Evolutionary conservation across 768 basidiomycete genomes (phyloP).

Genomic region (Russula emetica): DNA sequence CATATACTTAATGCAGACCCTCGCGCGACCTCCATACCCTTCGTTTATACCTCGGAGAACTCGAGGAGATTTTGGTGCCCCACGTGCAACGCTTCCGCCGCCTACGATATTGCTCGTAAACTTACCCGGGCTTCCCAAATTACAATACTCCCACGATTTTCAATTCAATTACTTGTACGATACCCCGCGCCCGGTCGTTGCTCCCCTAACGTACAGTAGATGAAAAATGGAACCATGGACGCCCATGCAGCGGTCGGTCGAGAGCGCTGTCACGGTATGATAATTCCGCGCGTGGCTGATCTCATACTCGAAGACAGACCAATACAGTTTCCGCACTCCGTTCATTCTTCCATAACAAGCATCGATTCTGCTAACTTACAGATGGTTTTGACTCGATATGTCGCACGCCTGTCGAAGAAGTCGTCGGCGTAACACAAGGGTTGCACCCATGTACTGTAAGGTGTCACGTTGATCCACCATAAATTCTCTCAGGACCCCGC

Average conservation of each 20-base stretch:
- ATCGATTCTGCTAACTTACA: not conserved
- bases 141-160: constrained; percentile 1
- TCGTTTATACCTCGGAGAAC: constrained; percentile 3
- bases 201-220: not conserved
- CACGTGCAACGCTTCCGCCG: not conserved
- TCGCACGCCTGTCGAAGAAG: not conserved
- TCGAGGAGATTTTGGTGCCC: not conserved
- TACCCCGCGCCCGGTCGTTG: not conserved
- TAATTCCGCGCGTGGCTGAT: not conserved
- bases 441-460: not conserved
- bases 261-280: not conserved
- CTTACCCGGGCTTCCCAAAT: not conserved
- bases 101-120: not conserved
- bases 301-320: not conserved
- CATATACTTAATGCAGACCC: not conserved
- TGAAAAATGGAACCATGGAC: not conserved
- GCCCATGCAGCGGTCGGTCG: not conserved
- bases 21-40: not conserved
- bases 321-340: not conserved
- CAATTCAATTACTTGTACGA: not conserved
- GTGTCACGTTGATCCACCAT: not conserved
- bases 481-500: not conserved
- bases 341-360: not conserved
- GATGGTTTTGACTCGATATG: not conserved
- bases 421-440: not conserved